Percentiles rank a stretch among this genome's conserved stretches.
These are phyloP conservation scores for Xylariaceae sp. DNA, from an alignment of 2,329 filamentous ascomycete genomes.

Conservation along the genomic window DNA sequence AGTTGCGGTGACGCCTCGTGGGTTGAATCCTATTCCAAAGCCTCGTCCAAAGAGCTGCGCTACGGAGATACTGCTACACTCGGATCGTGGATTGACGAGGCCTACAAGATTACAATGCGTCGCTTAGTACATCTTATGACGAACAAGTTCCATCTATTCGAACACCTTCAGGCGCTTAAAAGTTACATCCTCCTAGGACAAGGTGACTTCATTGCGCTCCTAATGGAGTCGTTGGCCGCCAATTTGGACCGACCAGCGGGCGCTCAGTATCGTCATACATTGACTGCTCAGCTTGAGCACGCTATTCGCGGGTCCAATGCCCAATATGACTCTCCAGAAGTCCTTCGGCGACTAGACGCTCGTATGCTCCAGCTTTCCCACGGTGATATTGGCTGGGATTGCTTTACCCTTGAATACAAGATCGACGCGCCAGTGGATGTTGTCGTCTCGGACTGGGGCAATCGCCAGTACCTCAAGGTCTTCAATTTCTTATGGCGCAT, in stretches of 20 bases:
- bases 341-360: constrained; percentile 87
- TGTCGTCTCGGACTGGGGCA: constrained; percentile 92
- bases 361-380: constrained; percentile 96
- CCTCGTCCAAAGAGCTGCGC: constrained; percentile 80
- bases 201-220: constrained; percentile 91
- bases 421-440: constrained; percentile 95
- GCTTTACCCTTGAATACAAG: constrained; percentile 98
- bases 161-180: constrained; percentile 86
- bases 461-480: constrained; percentile 93
- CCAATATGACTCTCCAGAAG: constrained; percentile 88
- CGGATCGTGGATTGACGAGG: constrained; percentile 90
- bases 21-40: constrained; percentile 94
- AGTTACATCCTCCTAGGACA: constrained; percentile 92
- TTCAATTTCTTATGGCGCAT: constrained; percentile 99
- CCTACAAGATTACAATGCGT: constrained; percentile 97
- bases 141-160: constrained; percentile 89
- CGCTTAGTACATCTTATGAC: constrained; percentile 90
- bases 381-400: constrained; percentile 98
- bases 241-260: constrained; percentile 95
- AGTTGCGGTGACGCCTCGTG: constrained; percentile 89
- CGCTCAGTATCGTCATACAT: constrained; percentile 89
- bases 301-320: constrained; percentile 96
- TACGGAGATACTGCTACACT: constrained; percentile 92
- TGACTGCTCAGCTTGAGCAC: constrained; percentile 96
- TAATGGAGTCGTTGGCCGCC: constrained; percentile 92